Conservation (phyloP, 768 basidiomycete genomes). For the Rhizopogon vinicolor region DNA sequence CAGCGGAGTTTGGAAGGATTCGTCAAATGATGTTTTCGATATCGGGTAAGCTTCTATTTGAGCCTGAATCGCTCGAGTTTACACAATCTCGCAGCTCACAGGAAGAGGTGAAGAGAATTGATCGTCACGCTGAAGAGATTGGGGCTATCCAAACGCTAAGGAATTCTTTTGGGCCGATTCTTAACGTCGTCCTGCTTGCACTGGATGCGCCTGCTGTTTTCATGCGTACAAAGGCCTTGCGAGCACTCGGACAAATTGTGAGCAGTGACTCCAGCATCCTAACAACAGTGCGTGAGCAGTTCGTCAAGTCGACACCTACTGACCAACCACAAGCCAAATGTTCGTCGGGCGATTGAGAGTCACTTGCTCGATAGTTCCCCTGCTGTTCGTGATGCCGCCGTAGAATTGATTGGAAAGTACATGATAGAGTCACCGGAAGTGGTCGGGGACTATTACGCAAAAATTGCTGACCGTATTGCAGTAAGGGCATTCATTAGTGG, state of each 20-base stretch:
- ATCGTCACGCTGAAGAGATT: slow-evolving; percentile 69
- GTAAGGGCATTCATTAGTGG: slow-evolving; percentile 40
- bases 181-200: slow-evolving; percentile 72
- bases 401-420: slow-evolving; percentile 97
- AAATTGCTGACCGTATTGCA: slow-evolving; percentile 86
- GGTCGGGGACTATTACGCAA: slow-evolving; percentile 84
- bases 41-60: slow-evolving; percentile 51
- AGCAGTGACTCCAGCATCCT: slow-evolving; percentile 85
- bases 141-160: slow-evolving; percentile 72
- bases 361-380: slow-evolving; percentile 91
- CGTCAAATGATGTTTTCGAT: slow-evolving; percentile 72
- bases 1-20: slow-evolving; percentile 70
- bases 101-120: slow-evolving; percentile 65
- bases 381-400: slow-evolving; percentile 93
- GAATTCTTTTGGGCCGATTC: slow-evolving; percentile 78
- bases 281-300: slow-evolving; percentile 48
- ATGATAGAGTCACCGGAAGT: slow-evolving; percentile 86
- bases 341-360: slow-evolving; percentile 82
- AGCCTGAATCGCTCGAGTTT: not conserved
- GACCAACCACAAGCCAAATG: slow-evolving; percentile 49
- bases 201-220: slow-evolving; percentile 86
- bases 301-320: not conserved
- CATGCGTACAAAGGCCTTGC: slow-evolving; percentile 91
- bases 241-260: slow-evolving; percentile 85
- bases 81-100: slow-evolving; percentile 44